Evolutionary conservation across 768 basidiomycete species (phyloP), one percentile per base, ranked within the genome.

Genomic region (Boletus tylopilopsis): DNA sequence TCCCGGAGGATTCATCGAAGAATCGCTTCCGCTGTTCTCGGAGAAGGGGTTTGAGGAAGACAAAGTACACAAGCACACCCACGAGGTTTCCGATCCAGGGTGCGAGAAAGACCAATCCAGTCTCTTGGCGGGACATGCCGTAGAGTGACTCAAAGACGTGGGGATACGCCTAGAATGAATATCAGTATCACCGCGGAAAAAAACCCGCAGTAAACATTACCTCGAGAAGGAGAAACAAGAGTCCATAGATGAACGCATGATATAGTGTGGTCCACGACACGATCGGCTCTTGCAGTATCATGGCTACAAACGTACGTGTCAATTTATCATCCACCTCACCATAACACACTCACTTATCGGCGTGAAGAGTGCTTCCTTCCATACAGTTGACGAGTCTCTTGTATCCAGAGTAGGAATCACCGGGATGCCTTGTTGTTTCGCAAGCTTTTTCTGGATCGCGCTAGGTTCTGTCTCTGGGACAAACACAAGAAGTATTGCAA

Each of bases 221-320:
- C 54, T 65, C 64, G 7, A 65, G 64, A 42, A 65, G 64, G 7
- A 65, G 51, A 25, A 65, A 65, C 27, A 65, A 53, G 19, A 65
- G 61, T 2, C 64, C 64, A 37, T 55, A 61, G 24, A 65, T 50
- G 24, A 65, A 65, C 8, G 64, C 58, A 22, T 65, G 64, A 41
- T 62, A 64, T 5, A 64, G 34, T 6, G 63, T 57, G 11, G 63
- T 62, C 63, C 63, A 64, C 2, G 49, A 49, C 12, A 64, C 55
- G 34, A 64, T 64, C 8, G 63, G 64, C 32, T 64, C 64, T 8
- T 52, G 45, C 15, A 34, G 40, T 32, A 65, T 56, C 57, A 65
- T 65, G 34, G 38, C 64, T 65, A 40, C 6, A 44, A 40, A 40
- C 3, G 5, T 34, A 37, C 21, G 32, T 2, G 19, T 62, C 37